Percentiles rank a stretch among this genome's conserved stretches.
phyloP scores from a whole-genome alignment of 768 basidiomycete species.

The Sutorius australiensis region DNA sequence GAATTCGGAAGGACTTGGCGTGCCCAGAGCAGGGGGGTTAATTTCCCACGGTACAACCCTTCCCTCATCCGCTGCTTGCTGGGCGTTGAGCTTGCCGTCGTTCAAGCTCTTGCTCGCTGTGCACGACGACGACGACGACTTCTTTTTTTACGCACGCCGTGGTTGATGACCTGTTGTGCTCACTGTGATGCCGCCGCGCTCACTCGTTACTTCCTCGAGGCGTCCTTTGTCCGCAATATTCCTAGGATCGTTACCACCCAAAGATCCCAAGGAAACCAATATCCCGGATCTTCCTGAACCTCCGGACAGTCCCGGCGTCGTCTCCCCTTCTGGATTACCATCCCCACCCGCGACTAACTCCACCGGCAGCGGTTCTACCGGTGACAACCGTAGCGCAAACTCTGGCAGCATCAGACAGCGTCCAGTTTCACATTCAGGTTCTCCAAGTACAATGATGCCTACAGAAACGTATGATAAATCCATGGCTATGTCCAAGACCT shows the following conservation, averaged over 20 bases:
- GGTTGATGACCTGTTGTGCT: constrained; percentile 28
- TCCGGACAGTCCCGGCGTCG: constrained; percentile 53
- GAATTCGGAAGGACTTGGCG: constrained; percentile 14
- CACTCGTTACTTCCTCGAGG: constrained; percentile 36
- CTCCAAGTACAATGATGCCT: constrained; percentile 35
- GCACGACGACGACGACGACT: constrained; percentile 21
- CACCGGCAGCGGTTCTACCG: constrained; percentile 75
- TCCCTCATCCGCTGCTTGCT: constrained; percentile 5
- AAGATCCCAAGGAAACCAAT: constrained; percentile 34
- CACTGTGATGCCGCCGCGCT: constrained; percentile 49
- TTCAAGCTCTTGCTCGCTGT: constrained; percentile 26
- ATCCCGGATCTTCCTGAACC: constrained; percentile 71
- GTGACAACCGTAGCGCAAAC: constrained; percentile 48
- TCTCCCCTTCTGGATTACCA: constrained; percentile 65
- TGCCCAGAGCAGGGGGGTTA: not conserved
- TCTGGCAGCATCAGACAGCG: constrained; percentile 39
- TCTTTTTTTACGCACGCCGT: constrained; percentile 11
- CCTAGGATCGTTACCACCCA: constrained; percentile 44
- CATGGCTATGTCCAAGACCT: constrained; percentile 25
- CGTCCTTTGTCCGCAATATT: constrained; percentile 64
- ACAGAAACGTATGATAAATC: constrained; percentile 38
- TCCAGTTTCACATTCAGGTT: constrained; percentile 25
- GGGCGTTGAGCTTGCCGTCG: constrained; percentile 20
- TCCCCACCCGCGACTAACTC: constrained; percentile 86
- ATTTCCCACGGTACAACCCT: constrained; percentile 30